Evolutionary conservation across 176 grass and related monocot species (phyloP), one percentile per base, ranked within the genome.

Genomic region (Lolium perenne): DNA sequence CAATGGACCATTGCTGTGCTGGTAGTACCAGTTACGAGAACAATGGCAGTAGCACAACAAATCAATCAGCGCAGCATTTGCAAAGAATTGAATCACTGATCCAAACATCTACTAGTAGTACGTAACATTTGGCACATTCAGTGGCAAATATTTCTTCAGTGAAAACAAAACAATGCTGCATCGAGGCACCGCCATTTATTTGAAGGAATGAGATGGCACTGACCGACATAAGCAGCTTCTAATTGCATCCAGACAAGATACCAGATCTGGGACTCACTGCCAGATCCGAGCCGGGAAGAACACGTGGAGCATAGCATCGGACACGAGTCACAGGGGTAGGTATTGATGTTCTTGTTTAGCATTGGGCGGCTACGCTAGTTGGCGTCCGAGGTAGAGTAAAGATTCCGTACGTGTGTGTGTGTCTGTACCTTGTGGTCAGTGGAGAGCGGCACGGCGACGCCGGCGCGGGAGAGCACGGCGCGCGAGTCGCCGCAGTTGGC

Each of bases 401-500:
- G 22, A 74, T 49, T 48, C 71, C 71, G 71, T 49, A 74, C 71
- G 71, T 50, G 71, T 8, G 63, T 13, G 41, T 3, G 17, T 11
- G 17, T 3, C 10, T 4, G 49, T 84, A 95, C 94, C 92, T 94
- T 97, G 87, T 97, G 94, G 87, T 97, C 94, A 21, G 32, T 85
- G 61, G 94, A 97, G 86, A 97, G 94, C 8, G 90, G 82, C 15
- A 94, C 71, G 2, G 92, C 85, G 4, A 88, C 78, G 71, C 92
- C 92, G 50, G 80, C 90, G 68, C 90, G 92, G 0, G 72, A 94
- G 74, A 97, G 92, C 5, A 94, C 90, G 57, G 92, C 94, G 59
- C 92, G 87, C 6, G 94, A 94, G 86, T 94, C 94, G 43, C 94
- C 94, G 75, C 94, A 97, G 90, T 97, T 94, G 61, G 90, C 92